Evolutionary conservation across 2,329 filamentous ascomycete species (phyloP), one percentile per base, ranked within the genome.

Genomic region (Diplodia sapinea): DNA sequence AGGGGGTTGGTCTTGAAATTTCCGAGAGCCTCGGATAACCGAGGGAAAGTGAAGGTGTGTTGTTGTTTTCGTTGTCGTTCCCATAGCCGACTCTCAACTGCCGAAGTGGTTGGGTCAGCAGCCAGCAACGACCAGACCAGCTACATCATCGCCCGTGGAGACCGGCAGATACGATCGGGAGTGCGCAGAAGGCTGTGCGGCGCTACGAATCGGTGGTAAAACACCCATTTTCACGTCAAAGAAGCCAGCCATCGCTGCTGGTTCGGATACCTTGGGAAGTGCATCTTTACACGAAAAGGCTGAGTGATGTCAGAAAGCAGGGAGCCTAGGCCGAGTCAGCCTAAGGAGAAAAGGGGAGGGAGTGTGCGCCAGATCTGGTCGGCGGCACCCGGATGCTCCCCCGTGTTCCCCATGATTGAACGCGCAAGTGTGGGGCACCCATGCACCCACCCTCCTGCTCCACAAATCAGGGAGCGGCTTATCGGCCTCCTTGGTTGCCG

Each of bases 1-100:
- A 47, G 8, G 17, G 9, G 15, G 9, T 47, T n/a, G 7, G 17
- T n/a, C 2, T 47, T n/a, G 15, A 11, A 3, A 47, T 5, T 8
- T 47, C 17, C 15, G 15, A 47, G 7, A 7, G 5, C 49, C 6
- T 31, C 50, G 23, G 17, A 29, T 54, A 12, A 54, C 29, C 23
- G 12, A 8, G 26, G 29, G 7, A 15, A 29, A 13, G 3, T 29
- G 38, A 43, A 3, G 23, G 6, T 38, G 55, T 23, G 40, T 29
- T 11, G 26, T n/a, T 47, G 56, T 31, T 15, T 9, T 47, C 13
- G 56, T 59, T 23, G 57, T 43, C 43, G 38, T 63, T 65, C 62
- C 6, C 62, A 51, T 57, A 61, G 65, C 65, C 65, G 65, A 61
- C 43, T 23, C 47, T 43, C 65, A 67, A 67, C 65, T 67, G 55